Conservation (phyloP, 2,329 filamentous ascomycete species). For the Madurella fahalii region DNA sequence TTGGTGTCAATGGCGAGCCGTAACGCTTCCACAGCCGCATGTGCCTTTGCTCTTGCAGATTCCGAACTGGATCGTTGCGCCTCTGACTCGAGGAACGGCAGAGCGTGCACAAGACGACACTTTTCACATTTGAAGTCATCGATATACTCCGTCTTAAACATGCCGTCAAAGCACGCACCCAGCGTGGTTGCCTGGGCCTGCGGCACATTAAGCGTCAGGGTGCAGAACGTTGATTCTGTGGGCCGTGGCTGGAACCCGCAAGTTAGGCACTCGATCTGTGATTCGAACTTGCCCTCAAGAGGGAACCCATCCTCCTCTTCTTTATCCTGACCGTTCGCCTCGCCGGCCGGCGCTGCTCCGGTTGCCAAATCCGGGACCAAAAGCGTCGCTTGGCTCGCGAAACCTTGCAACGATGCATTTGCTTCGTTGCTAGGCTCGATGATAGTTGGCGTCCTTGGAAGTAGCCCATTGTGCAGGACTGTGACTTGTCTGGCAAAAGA, state of each 20-base stretch:
- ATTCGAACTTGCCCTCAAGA: constrained; percentile 86
- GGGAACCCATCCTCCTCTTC: constrained; percentile 72
- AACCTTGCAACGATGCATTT: neutral
- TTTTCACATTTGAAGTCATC: constrained; percentile 96
- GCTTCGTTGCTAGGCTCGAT: neutral
- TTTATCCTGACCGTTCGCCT: constrained; percentile 28
- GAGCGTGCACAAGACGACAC: constrained; percentile 80
- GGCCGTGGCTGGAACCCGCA: constrained; percentile 88
- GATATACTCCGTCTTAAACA: constrained; percentile 93
- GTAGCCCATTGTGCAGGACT: constrained; percentile 4
- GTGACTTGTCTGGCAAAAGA: constrained; percentile 45
- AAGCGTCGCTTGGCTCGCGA: neutral
- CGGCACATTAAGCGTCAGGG: constrained; percentile 86
- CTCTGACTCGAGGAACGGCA: constrained; percentile 59
- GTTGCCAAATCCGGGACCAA: neutral
- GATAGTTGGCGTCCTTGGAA: neutral
- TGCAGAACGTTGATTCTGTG: constrained; percentile 80
- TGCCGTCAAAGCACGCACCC: constrained; percentile 84
- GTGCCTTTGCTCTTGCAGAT: constrained; percentile 47
- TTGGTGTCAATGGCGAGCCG: constrained; percentile 69
- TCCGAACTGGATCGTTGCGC: constrained; percentile 51
- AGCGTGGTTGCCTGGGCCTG: constrained; percentile 76
- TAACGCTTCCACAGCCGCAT: constrained; percentile 61
- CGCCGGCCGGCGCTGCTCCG: constrained; percentile 8
- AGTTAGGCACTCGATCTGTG: constrained; percentile 88